phyloP scores from a whole-genome alignment of 345 rosid species.

The Barbarea vulgaris region DNA sequence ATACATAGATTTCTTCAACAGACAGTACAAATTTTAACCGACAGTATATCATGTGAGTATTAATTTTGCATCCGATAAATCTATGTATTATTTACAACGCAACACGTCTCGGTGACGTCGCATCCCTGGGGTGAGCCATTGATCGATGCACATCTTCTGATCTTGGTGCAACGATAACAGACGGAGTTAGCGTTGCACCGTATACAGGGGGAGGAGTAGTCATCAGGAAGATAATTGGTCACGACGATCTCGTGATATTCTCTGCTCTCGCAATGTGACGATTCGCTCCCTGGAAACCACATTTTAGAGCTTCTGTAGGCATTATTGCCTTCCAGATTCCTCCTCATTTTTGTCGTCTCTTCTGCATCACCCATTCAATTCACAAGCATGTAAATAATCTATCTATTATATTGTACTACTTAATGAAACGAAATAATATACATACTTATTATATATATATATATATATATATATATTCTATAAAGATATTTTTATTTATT shows the following conservation, averaged over 20 bases:
- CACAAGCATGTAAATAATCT: not conserved
- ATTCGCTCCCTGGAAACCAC: not conserved
- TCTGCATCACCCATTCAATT: slow-evolving; percentile 12
- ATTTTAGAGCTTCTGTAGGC: not conserved
- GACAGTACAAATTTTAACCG: too few relatives aligned
- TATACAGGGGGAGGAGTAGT: not conserved
- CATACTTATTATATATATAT: too few relatives aligned
- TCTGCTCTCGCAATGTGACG: too few relatives aligned
- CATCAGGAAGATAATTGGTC: slow-evolving; percentile 8
- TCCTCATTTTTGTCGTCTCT: slow-evolving; percentile 4
- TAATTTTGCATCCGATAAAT: too few relatives aligned
- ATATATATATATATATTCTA: too few relatives aligned
- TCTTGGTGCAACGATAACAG: not conserved
- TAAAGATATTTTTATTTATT: too few relatives aligned
- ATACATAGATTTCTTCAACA: too few relatives aligned
- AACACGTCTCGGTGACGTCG: not conserved
- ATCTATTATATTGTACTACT: too few relatives aligned
- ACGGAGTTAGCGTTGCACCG: not conserved
- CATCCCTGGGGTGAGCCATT: not conserved
- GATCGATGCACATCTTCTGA: not conserved
- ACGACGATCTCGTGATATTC: not conserved
- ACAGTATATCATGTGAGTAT: too few relatives aligned
- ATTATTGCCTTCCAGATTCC: slow-evolving; percentile 1
- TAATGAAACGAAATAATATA: too few relatives aligned
- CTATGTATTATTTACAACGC: too few relatives aligned